These are phyloP conservation scores for Avena sativa DNA, from an alignment of 176 grass and related monocot genomes.

Conservation along the genomic window DNA sequence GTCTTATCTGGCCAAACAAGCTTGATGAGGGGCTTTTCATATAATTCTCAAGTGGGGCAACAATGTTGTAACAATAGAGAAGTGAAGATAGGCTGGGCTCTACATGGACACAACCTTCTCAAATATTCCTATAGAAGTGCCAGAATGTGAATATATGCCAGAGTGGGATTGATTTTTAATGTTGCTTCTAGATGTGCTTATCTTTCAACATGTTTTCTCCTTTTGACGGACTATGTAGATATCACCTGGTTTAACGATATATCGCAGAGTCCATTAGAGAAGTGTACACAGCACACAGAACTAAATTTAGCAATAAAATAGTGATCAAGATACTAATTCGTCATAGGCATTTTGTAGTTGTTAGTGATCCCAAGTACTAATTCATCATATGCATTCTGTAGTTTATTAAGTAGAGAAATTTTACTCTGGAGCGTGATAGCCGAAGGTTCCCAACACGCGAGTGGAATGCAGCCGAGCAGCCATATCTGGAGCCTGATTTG, in stretches of 20 bases:
- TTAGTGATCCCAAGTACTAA: constrained; percentile 7
- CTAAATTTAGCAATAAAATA: constrained; percentile 6
- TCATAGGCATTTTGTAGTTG: neutral
- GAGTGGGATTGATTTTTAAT: neutral
- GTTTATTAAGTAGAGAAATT: neutral
- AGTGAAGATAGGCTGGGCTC: neutral
- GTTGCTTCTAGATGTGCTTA: constrained; percentile 10
- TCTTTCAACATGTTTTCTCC: neutral
- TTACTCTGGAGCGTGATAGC: constrained; percentile 98
- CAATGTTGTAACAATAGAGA: neutral
- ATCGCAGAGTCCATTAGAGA: constrained; percentile 11
- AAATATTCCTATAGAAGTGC: neutral
- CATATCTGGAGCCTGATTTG: constrained; percentile 94
- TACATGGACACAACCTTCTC: neutral
- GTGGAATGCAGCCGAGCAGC: constrained; percentile 90
- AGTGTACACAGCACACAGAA: neutral
- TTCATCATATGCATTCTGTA: constrained; percentile 5
- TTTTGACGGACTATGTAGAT: constrained; percentile 4
- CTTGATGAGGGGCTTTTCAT: neutral
- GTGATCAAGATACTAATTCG: neutral
- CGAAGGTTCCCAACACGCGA: constrained; percentile 91
- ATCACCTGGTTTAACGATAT: neutral
- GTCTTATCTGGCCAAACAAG: constrained; percentile 23
- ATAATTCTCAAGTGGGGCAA: neutral
- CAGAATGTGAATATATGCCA: neutral